Base-by-base conservation (phyloP, 768 basidiomycete species). In the Pleurotus eryngii region DNA sequence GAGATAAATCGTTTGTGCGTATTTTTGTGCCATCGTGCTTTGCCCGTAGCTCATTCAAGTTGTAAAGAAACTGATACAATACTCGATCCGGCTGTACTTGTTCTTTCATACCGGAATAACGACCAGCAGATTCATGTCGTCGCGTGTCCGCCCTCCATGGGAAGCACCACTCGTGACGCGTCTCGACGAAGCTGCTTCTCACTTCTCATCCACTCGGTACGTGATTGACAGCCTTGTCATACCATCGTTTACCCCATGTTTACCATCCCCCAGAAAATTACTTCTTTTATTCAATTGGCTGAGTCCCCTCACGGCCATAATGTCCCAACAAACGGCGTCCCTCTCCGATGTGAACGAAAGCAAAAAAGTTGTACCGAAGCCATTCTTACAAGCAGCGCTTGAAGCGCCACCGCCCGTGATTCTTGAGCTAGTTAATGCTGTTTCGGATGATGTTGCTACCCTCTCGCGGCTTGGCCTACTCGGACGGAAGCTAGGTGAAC, bases 251-350 rank as follows among this genome's bases (percentile, higher is more conserved):
- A 43, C 26, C 5, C 38, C 15, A 9, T 35, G 11, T 57, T 26
- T 46, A 49, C 39, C 26, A 20, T 49, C 15, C 8, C 54, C 54
- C 68, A 94, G 92, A 72, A 92, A 91, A 75, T 80, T 85, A 57
- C 78, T 94, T 38, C 74, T 94, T 53, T 74, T 94, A 45, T 90
- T 92, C 78, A 90, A 92, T 72, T 94, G 92, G 92, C 71, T 94
- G 55, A 74, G 81, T 1, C 92, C 92, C 7, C 71, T 93, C 63
- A 86, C 84, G 48, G 76, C 82, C 18, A 82, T 94, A 55, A 79
- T 82, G 67, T 82, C 85, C 3, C 87, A 90, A 64, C 87, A 89
- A 66, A 68, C 82, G 2, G 80, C 84, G 2, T 83, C 89, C 0
- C 87, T 81, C 67, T 78, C 85, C 8, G 30, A 35, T 35, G 30